Evolutionary conservation across 495 filamentous ascomycete species (phyloP), one percentile per base, ranked within the genome.

Genomic region (Aspergillus taichungensis): DNA sequence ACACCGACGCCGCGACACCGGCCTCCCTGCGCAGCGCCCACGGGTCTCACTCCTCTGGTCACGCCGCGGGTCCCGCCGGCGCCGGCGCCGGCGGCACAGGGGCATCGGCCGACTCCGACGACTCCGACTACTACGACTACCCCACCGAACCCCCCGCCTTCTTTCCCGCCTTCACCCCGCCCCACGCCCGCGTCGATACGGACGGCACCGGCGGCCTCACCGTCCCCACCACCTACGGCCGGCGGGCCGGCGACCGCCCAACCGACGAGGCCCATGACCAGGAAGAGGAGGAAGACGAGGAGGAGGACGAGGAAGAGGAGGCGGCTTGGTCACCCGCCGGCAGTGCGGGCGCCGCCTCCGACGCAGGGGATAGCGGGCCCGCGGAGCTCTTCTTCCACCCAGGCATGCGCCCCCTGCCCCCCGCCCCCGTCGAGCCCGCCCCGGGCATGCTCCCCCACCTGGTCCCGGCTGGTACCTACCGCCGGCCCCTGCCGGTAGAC

Each of bases 371-470:
- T 24, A 24, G 18, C 34, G 84, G 82, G 38, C 84, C 85, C 44
- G 84, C 82, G 12, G 94, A 96, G 51, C 79, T 97, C 61, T 98
- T 97, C 59, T 98, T 88, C 60, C 89, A 95, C 57, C 92, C 89
- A 6, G 84, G 85, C 3, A 78, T 87, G 57, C 76, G 86, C 30
- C 89, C 88, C 7, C 68, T 94, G 34, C 89, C 89, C 11, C 84
- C 87, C n/a, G 78, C 88, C 6, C 88, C 89, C 8, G 73, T 78
- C 14, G 69, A 61, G 47, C 65, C 62, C 13, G 60, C 50, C 60
- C 64, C 46, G 30, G 66, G 61, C 12, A 53, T 70, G 12, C 62
- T 69, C 9, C 66, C 72, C 13, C 71, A 74, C 47, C 46, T 79
- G 45, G 64, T 78, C 63, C 75, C 77, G 35, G 76, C 76, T 30